These are phyloP conservation scores for Cicer arietinum DNA, from an alignment of 306 rosid species.

Conservation along the genomic window DNA sequence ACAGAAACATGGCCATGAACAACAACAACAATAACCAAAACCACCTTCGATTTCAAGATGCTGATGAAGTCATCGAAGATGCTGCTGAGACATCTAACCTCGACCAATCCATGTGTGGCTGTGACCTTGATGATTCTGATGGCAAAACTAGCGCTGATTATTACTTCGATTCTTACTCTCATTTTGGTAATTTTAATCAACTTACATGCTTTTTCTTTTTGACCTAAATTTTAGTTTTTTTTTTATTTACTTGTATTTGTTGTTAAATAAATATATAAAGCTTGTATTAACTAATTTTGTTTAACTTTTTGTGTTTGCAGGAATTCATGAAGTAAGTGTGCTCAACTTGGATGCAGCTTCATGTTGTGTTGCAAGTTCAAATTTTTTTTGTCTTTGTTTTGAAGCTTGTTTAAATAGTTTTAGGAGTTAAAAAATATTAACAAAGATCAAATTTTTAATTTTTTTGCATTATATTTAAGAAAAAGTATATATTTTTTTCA, in stretches of 20 bases:
- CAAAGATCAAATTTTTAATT: background rate
- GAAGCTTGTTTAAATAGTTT: background rate
- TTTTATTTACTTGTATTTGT: background rate
- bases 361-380: constrained; percentile 28
- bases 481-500: background rate
- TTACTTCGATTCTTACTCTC: constrained; percentile 97
- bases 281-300: background rate
- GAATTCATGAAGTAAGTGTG: constrained; percentile 96
- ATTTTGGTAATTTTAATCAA: constrained; percentile 68
- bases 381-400: constrained; percentile 11
- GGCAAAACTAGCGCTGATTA: constrained; percentile 96
- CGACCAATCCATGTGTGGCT: constrained; percentile 82
- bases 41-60: constrained; percentile 67
- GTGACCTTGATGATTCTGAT: constrained; percentile 64
- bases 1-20: constrained; percentile 7
- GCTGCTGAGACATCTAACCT: constrained; percentile 66
- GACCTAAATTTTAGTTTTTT: constrained; percentile 1
- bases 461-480: background rate
- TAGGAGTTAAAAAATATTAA: background rate
- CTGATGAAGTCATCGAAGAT: constrained; percentile 63
- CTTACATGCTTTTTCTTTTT: background rate
- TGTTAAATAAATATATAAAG: background rate
- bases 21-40: constrained; percentile 43
- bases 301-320: constrained; percentile 58
- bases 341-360: constrained; percentile 38